phyloP scores from a whole-genome alignment of 2,329 filamentous ascomycete species.

The Exophiala phaeomuriformis region DNA sequence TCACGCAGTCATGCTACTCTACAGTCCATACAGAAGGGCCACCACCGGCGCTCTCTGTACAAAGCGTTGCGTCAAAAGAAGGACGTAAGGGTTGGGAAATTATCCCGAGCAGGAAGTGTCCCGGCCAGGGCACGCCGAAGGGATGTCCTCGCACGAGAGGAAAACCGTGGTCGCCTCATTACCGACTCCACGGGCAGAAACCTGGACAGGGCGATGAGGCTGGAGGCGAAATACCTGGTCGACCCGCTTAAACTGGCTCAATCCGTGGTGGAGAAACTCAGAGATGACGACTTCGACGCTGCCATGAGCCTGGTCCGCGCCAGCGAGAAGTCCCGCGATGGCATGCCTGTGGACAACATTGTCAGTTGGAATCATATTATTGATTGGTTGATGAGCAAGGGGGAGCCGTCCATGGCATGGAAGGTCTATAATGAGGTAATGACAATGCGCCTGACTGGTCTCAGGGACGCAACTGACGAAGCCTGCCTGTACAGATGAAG shows the following conservation, averaged over 20 bases:
- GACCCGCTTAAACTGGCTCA: constrained; percentile 69
- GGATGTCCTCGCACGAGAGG: constrained; percentile 17
- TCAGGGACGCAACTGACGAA: not conserved
- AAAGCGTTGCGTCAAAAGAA: constrained; percentile 10
- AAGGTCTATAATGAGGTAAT: constrained; percentile 82
- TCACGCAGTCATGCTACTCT: constrained; percentile 23
- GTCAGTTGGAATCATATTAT: constrained; percentile 89
- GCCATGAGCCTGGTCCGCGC: constrained; percentile 59
- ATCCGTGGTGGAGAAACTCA: constrained; percentile 56
- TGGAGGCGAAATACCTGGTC: constrained; percentile 18
- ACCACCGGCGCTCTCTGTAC: constrained; percentile 19
- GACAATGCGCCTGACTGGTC: not conserved
- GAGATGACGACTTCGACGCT: constrained; percentile 54
- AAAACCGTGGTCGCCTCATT: constrained; percentile 17
- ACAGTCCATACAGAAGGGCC: constrained; percentile 20
- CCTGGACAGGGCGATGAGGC: constrained; percentile 9
- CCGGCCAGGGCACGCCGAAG: constrained; percentile 7
- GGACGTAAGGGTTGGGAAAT: not conserved
- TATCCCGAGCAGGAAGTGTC: constrained; percentile 4
- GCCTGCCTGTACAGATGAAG: constrained; percentile 64
- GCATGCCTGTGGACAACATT: constrained; percentile 50
- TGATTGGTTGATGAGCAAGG: constrained; percentile 57
- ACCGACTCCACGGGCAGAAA: constrained; percentile 4
- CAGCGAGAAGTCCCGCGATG: constrained; percentile 15
- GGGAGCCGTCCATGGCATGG: constrained; percentile 57